Percentiles rank a stretch among this genome's conserved stretches.
These are phyloP conservation scores for Pleurotus tuoliensis DNA, from an alignment of 768 basidiomycete genomes.

Conservation along the genomic window DNA sequence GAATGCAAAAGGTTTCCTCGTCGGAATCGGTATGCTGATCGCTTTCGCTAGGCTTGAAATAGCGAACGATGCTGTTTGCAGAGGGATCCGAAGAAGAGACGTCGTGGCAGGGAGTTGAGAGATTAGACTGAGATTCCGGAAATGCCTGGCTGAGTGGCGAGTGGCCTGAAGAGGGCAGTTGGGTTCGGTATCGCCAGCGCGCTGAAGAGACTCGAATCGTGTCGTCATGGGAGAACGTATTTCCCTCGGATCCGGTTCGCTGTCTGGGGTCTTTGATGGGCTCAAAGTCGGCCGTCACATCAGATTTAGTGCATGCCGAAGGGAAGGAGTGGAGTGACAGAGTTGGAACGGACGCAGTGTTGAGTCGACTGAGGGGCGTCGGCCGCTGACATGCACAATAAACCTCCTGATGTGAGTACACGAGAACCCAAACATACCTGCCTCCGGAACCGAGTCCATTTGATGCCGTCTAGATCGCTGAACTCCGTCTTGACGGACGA, in stretches of 20 bases:
- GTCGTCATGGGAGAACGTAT: not conserved
- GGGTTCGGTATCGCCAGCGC: not conserved
- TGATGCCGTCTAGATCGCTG: constrained; percentile 6
- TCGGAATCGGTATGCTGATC: not conserved
- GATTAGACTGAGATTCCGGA: not conserved
- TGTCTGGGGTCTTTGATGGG: not conserved
- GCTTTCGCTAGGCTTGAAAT: too few species aligned
- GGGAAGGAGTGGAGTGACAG: not conserved
- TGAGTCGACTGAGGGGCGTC: too few species aligned
- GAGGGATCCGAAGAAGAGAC: not conserved
- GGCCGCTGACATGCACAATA: too few species aligned
- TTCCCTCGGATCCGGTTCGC: not conserved
- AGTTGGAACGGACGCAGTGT: too few species aligned
- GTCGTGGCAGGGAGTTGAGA: not conserved
- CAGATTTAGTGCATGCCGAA: too few species aligned
- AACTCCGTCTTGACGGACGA: constrained; percentile 5
- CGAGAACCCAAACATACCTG: not conserved
- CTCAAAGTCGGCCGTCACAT: not conserved
- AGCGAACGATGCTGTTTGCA: too few species aligned
- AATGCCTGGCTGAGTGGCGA: not conserved
- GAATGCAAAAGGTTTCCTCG: constrained; percentile 2
- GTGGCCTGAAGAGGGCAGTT: not conserved
- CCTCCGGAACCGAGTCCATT: constrained; percentile 4
- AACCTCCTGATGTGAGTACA: too few species aligned
- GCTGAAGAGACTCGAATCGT: not conserved